Evolutionary conservation across 1,284 basidiomycete genomes (phyloP).

Genomic region (Irpex sp.): DNA sequence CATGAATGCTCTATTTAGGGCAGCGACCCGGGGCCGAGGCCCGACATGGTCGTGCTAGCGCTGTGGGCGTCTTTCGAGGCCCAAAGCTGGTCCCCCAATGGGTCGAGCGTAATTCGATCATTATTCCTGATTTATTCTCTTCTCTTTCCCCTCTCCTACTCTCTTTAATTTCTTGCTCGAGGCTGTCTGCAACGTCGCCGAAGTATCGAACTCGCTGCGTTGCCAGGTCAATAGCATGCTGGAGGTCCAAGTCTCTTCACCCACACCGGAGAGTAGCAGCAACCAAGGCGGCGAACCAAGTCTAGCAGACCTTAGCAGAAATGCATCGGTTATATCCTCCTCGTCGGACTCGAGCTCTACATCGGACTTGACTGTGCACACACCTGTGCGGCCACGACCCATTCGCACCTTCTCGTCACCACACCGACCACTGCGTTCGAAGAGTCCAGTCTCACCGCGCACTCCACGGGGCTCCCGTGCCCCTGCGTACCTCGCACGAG

Average conservation of each 20-base stretch:
- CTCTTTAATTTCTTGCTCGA: conserved; percentile 3
- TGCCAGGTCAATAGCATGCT: conserved; percentile 29
- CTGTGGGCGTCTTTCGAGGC: too few relatives aligned
- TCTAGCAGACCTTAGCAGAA: conserved; percentile 64
- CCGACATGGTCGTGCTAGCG: too few relatives aligned
- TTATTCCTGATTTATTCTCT: neutral
- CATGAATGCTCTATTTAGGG: too few relatives aligned
- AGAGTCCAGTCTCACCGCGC: conserved; percentile 45
- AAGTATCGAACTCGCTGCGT: conserved; percentile 1
- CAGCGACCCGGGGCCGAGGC: too few relatives aligned
- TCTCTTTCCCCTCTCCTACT: conserved; percentile 8
- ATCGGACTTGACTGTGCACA: conserved; percentile 34
- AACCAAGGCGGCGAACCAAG: conserved; percentile 25
- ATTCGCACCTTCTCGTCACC: conserved; percentile 63
- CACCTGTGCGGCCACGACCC: conserved; percentile 49
- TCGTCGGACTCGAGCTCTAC: conserved; percentile 56
- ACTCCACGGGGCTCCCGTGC: conserved; percentile 41
- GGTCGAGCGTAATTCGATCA: neutral
- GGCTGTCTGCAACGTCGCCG: conserved; percentile 4
- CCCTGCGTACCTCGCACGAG: conserved; percentile 56
- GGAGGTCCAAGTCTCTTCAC: conserved; percentile 32
- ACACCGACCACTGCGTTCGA: conserved; percentile 33
- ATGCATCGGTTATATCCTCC: conserved; percentile 69
- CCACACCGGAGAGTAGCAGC: conserved; percentile 27
- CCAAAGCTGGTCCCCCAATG: neutral